Base-by-base conservation (phyloP, 352 stramenopile genomes). In the Pythium phragmiticola region DNA sequence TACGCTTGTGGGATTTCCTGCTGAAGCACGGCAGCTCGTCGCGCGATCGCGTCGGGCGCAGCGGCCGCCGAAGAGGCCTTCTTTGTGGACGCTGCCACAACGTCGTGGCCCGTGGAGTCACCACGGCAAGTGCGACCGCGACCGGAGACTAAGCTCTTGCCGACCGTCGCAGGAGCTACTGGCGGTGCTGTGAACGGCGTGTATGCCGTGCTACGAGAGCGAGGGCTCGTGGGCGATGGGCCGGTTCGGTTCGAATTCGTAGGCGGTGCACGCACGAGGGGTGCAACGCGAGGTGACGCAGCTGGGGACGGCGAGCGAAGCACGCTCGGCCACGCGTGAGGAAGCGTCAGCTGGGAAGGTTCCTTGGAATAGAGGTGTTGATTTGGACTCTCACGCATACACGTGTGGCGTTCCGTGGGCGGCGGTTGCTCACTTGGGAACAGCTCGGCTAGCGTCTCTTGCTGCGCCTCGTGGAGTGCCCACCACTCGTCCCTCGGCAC, bases 401-500 rank as follows among this genome's bases (percentile, higher is more conserved):
- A 69, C 1, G n/a, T 19, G 28, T 65, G 57, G 7, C 52, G 41
- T 16, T 58, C 57, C 4, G 65, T 28, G 1, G 23, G 42, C 16
- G 34, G 43, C 12, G 47, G 34, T 17, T 55, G 34, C 3, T 65
- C 57, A 2, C 49, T 36, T 41, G 69, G 70, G 28, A 72, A 72
- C n/a, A 63, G 47, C 36, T 82, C 67, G 7, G n/a, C 48, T 7
- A 78, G 59, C 8, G 14, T 57, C 7, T 81, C 68, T 33, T 74
- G 73, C 55, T 84, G 71, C 4, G 65, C 56, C 46, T 80, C 57
- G 42, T 76, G 74, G 45, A 80, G 55, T 3, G 57, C 41, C 78
- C 80, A 87, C 80, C 80, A 89, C 50, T 87, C 61, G 2, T 68
- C 63, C 7, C 69, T 69, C 0, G 80, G 80, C 9, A 87, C 59